These are phyloP conservation scores for Fusarium nisikadoi DNA, from an alignment of 2,329 filamentous ascomycete species.

Conservation along the genomic window DNA sequence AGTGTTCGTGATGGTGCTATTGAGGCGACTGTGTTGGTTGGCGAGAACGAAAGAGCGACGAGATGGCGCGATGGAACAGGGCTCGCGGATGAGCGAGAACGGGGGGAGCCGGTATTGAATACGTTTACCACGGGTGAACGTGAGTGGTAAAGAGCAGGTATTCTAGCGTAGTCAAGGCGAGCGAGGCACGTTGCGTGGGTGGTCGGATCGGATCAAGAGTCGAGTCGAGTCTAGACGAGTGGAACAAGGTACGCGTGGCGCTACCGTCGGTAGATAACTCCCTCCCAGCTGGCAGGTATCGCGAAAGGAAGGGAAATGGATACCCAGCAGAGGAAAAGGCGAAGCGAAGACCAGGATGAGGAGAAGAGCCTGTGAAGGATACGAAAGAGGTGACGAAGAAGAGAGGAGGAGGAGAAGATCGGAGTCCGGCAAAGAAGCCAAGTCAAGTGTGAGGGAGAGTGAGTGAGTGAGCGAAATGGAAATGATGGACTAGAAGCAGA, in stretches of 20 bases:
- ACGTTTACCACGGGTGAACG: neutral
- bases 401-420: constrained; percentile 3
- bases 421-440: constrained; percentile 29
- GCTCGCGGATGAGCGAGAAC: neutral
- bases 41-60: constrained; percentile 1
- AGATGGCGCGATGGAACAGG: constrained; percentile 3
- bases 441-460: constrained; percentile 1
- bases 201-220: constrained; percentile 14
- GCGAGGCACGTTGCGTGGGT: constrained; percentile 12
- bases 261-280: constrained; percentile 2
- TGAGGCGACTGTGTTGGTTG: neutral
- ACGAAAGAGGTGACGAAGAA: neutral
- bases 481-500: constrained; percentile 10
- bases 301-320: constrained; percentile 2
- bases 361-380: neutral
- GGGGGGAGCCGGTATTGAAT: constrained; percentile 16
- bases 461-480: neutral
- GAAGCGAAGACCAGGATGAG: neutral
- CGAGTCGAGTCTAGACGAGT: constrained; percentile 17
- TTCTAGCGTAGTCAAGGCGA: neutral
- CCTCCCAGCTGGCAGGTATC: neutral
- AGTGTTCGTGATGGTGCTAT: neutral
- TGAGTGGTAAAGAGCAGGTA: constrained; percentile 19
- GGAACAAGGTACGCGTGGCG: constrained; percentile 30
- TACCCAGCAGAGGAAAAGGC: neutral